Percentiles rank a stretch among this genome's conserved stretches.
phyloP scores from a whole-genome alignment of 352 stramenopile species.

The Phytophthora sojae region DNA sequence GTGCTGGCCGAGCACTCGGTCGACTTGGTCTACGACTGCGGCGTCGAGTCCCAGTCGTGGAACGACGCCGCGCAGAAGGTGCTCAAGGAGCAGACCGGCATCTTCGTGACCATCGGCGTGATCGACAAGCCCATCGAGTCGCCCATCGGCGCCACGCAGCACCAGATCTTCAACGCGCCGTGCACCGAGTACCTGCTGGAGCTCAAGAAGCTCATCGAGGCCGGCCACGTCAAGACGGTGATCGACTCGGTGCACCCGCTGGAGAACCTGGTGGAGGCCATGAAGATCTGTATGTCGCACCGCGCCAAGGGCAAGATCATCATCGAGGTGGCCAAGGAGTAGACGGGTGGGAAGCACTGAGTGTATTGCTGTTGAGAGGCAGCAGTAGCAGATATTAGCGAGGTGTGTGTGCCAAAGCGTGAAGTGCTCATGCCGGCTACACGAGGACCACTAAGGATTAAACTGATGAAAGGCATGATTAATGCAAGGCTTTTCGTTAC shows the following conservation, averaged over 20 bases:
- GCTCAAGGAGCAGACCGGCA: constrained; percentile 40
- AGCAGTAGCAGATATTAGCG: neutral
- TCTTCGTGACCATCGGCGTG: constrained; percentile 42
- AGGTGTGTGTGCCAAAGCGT: neutral
- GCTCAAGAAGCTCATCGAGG: constrained; percentile 47
- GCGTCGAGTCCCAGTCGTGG: constrained; percentile 40
- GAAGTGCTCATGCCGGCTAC: neutral
- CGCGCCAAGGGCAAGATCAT: constrained; percentile 75
- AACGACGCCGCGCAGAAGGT: constrained; percentile 45
- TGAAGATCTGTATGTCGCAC: constrained; percentile 59
- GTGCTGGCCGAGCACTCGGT: constrained; percentile 23
- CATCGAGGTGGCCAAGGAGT: constrained; percentile 52
- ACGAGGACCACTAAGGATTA: neutral
- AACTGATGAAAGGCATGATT: neutral
- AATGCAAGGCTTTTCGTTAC: no score
- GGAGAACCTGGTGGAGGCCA: constrained; percentile 55
- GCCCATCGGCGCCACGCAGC: constrained; percentile 50
- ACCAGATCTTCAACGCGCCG: constrained; percentile 32
- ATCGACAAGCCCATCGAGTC: constrained; percentile 56
- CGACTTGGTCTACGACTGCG: constrained; percentile 5
- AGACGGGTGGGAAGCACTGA: neutral
- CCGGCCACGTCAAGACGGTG: constrained; percentile 44
- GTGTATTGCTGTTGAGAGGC: neutral
- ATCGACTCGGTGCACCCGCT: constrained; percentile 64
- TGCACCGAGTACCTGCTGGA: constrained; percentile 17